phyloP scores from a whole-genome alignment of 768 basidiomycete genomes.

The Cystobasidium onofrii region DNA sequence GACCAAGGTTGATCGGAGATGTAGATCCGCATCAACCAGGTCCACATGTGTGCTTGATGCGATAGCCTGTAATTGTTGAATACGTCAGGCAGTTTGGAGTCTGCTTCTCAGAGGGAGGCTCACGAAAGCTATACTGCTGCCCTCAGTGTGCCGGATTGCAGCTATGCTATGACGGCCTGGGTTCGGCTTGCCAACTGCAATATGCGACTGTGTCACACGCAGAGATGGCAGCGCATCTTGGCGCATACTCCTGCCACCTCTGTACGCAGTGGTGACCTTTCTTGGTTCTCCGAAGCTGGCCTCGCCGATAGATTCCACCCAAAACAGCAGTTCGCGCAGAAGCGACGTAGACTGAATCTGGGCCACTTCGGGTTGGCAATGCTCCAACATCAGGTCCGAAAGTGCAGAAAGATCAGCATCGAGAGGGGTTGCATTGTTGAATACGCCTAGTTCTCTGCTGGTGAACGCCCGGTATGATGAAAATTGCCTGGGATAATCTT shows the following conservation, averaged over 20 bases:
- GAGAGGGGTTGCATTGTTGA: too few relatives aligned
- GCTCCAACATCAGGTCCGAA: too few relatives aligned
- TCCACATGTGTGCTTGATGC: constrained; percentile 12
- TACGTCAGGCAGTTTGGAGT: not conserved
- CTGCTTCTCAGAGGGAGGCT: not conserved
- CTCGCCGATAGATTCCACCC: not conserved
- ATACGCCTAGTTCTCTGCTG: too few relatives aligned
- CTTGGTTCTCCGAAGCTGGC: not conserved
- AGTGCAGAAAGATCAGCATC: too few relatives aligned
- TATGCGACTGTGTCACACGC: not conserved
- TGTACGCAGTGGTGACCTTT: not conserved
- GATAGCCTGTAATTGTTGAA: not conserved
- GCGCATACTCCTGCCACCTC: not conserved
- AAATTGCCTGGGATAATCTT: too few relatives aligned
- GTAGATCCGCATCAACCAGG: constrained; percentile 27
- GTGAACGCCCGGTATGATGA: too few relatives aligned
- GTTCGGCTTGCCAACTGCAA: constrained; percentile 7
- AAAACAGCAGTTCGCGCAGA: not conserved
- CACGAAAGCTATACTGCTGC: constrained; percentile 8
- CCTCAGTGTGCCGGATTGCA: not conserved
- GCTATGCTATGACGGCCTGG: constrained; percentile 3
- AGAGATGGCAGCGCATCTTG: constrained; percentile 17
- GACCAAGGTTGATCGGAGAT: not conserved
- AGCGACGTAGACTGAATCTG: too few relatives aligned
- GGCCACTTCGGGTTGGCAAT: not conserved